Evolutionary conservation across 2,329 filamentous ascomycete genomes (phyloP), one percentile per base, ranked within the genome.

Genomic region (Sporothrix sp.): DNA sequence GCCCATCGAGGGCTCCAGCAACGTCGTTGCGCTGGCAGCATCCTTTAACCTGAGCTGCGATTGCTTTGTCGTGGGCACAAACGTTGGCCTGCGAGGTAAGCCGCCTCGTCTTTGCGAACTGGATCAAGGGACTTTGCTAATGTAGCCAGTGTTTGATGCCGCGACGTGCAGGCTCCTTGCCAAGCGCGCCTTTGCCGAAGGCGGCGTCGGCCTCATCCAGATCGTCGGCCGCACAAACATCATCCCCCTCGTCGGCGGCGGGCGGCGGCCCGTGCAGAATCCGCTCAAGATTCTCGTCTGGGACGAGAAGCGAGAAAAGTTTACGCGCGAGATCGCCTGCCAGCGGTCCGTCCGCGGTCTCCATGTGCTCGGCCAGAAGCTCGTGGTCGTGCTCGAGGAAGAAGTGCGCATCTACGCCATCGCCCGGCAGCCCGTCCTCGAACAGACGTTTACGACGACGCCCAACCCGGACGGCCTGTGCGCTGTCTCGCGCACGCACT

Each of bases 211-310:
- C 36, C 74, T 87, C 36, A 86, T 84, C 23, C 84, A 89, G 65
- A 93, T 95, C 86, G 82, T 95, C 64, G 86, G 85, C 39, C 85
- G 82, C 58, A 82, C 87, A 48, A 90, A 91, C 68, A 95, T 90
- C 65, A 74, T 96, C 32, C 91, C 87, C 25, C 76, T 97, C 9
- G 88, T 96, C 50, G 90, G 90, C 56, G 91, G 91, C 58, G 89
- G 93, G 44, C 85, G 79, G 59, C 81, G 82, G 53, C 88, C 90
- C 48, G 91, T 91, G 62, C 93, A 88, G 60, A 82, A 88, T 13
- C 84, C 85, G 63, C 94, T 90, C 68, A 95, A 94, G 73, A 20
- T 52, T 20, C 38, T 46, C 37, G 86, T 97, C 59, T 97, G 90
- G 90, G 90, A 98, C 65, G 88, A 95, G 60, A 75, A 80, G 54